Evolutionary conservation across 176 grass and related monocot species (phyloP), one percentile per base, ranked within the genome.

Genomic region (Secale cereale): DNA sequence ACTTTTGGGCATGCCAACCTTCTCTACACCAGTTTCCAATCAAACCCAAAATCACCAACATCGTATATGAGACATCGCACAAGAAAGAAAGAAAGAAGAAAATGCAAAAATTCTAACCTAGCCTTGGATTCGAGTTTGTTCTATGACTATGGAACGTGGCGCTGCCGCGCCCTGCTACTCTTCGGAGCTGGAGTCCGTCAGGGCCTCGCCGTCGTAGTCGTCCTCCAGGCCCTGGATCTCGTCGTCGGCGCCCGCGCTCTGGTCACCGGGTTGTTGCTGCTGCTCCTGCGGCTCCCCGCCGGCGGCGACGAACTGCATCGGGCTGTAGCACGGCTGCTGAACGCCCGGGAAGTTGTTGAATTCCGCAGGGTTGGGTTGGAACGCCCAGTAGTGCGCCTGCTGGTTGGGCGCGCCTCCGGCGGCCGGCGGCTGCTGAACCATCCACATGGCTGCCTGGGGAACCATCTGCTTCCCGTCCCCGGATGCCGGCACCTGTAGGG

Each of bases 381-480:
- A 84, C 4, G 93, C 72, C 85, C 80, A 93, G 45, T 90, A 87
- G 3, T 92, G 89, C 12, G 75, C 80, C 48, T 74, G 68, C 28
- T 91, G 80, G 86, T 77, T 81, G 70, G 74, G 33, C 8, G 74
- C 10, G 52, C 41, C 75, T 9, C 39, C 70, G 48, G 59, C 27
- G 17, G 36, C 86, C 16, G 82, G 48, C 46, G 68, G 79, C 66
- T 83, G 88, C 63, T 92, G 92, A 4, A 97, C 7, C 95, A 97
- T 97, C 92, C 92, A 97, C 72, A 97, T 20, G 1, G 86, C 92
- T 8, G 84, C 54, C 8, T 80, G 86, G 2, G 83, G 78, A 17
- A 91, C 61, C 70, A 89, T 56, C 77, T 85, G 75, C 35, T 61
- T 80, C 16, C 78, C 85, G 1, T 79, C 88, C 29, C 73, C 83